Evolutionary conservation across 805 yeast genomes (phyloP), one percentile per base, ranked within the genome.

Genomic region (Myxozyma kluyveri): DNA sequence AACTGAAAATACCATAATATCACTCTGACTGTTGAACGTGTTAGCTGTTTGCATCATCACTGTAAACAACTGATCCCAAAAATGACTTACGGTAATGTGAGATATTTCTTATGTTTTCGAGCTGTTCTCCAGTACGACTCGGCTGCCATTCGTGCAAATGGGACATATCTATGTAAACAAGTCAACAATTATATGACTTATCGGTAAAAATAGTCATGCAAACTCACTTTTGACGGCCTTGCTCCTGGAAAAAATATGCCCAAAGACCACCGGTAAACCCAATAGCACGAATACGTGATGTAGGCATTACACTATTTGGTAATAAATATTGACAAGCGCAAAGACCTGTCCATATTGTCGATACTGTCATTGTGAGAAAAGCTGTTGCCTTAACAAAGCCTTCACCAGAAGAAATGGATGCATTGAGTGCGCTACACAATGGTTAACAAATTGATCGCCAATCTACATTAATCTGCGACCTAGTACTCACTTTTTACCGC

Each of bases 231-330:
- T n/a, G 6, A 14, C 26, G 17, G 19, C 40, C 41, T 12, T n/a
- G 41, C 14, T 18, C 18, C 19, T 42, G 22, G 55, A 68, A 72
- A 22, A 69, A 41, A 26, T 67, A 61, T 1, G 73, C 71, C 73
- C 74, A 71, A 42, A 71, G 62, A 2, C 76, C 76, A n/a, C 72
- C 67, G 38, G 68, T 48, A 53, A 69, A 65, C n/a, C 75, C 76
- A 50, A 72, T 68, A 33, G 71, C 38, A 23, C 69, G 57, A 63
- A 67, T 67, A n/a, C 76, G 69, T 17, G 56, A 50, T 17, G 54
- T 55, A 14, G 47, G 73, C 66, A 44, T 18, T 33, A 67, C 49
- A 29, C 52, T 59, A 49, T 61, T 60, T 22, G 69, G 66, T 19
- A 72, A 57, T 47, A 70, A 12, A 47, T 52, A 49, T 52, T 71